phyloP scores from a whole-genome alignment of 208 protist species.

The Leptomonas pyrrhocoris region DNA sequence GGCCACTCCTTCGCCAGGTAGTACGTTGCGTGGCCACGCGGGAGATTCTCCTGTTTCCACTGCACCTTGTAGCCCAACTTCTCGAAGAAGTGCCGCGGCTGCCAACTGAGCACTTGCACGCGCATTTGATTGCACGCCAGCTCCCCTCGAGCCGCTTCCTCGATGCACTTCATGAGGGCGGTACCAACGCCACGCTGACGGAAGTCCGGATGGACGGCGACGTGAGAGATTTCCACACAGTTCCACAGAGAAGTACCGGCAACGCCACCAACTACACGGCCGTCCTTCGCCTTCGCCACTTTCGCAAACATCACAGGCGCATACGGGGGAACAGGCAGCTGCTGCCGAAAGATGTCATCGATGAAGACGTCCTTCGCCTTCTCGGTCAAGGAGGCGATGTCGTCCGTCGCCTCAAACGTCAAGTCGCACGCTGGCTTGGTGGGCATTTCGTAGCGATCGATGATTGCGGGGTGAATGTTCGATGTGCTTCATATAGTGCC shows the following conservation, averaged over 20 bases:
- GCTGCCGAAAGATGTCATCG: neutral
- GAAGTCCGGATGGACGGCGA: slow-evolving; percentile 3
- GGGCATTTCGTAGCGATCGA: neutral
- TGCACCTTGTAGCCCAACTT: neutral
- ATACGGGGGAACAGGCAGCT: slow-evolving; percentile 1
- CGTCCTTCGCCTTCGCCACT: slow-evolving; percentile 20
- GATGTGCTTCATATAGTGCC: no score
- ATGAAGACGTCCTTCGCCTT: neutral
- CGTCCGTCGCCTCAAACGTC: neutral
- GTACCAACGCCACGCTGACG: neutral
- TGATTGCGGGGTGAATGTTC: neutral
- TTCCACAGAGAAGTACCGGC: slow-evolving; percentile 14
- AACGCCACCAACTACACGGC: slow-evolving; percentile 16
- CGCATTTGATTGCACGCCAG: neutral
- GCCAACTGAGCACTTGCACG: neutral
- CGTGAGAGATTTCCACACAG: neutral
- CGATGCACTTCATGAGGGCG: slow-evolving; percentile 4
- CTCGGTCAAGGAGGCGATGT: neutral
- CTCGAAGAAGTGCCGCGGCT: neutral
- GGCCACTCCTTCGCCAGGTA: slow-evolving; percentile 18
- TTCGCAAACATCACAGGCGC: neutral
- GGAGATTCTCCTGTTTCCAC: neutral
- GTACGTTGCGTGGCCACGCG: neutral
- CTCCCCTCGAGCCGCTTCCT: neutral
- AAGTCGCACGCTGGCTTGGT: neutral